These are phyloP conservation scores for Solanum pimpinellifolium DNA, from an alignment of 257 asterid genomes.

Conservation along the genomic window DNA sequence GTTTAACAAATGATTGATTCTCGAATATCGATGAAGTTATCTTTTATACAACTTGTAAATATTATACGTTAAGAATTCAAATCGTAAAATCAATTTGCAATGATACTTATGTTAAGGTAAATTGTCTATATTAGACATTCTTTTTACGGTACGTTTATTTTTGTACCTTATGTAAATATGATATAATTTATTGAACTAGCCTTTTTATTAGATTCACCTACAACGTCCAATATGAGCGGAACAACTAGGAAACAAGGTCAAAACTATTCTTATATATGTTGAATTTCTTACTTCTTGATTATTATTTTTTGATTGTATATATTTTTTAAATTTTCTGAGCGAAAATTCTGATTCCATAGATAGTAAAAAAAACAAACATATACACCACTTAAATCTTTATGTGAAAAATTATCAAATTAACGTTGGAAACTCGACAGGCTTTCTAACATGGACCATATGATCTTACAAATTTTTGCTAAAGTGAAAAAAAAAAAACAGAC, in stretches of 20 bases:
- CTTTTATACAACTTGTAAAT: background rate
- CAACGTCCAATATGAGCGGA: background rate
- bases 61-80: background rate
- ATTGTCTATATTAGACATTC: background rate
- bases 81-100: background rate
- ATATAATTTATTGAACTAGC: background rate
- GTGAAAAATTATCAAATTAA: background rate
- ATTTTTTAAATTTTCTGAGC: too few relatives aligned
- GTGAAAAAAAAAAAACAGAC: background rate
- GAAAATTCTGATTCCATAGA: background rate
- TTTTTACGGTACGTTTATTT: background rate
- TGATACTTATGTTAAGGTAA: background rate
- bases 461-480: background rate
- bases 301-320: background rate
- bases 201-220: background rate
- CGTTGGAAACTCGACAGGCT: background rate
- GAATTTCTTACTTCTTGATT: background rate
- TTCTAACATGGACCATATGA: background rate
- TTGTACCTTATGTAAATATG: background rate
- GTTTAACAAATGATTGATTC: background rate
- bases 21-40: background rate
- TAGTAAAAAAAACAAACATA: background rate
- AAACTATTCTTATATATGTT: background rate
- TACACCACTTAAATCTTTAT: background rate
- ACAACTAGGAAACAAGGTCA: background rate